Base-by-base conservation (phyloP, 768 basidiomycete species). In the Chiua virens region DNA sequence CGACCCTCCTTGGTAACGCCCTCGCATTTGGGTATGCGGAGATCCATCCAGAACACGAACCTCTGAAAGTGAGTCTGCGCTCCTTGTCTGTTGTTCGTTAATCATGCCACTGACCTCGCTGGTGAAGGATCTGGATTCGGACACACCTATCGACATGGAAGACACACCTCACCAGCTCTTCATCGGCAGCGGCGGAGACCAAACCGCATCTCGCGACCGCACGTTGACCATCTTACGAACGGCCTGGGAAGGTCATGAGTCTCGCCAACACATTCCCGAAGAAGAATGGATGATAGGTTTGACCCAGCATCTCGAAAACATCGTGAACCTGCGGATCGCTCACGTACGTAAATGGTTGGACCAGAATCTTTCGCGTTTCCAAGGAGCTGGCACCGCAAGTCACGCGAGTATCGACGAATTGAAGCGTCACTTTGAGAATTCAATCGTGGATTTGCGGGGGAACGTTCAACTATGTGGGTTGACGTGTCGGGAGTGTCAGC, bases 311-410 rank as follows among this genome's bases (percentile, higher is more conserved):
- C 67, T 85, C 4, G 64, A 69, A 6, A 51, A 47, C 3, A 55
- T 80, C 5, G 75, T 71, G 14, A 67, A 78, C 22, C 36, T 67
- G 47, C 75, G 84, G 13, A 64, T 81, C 17, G 58, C 67, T 4
- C 77, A 79, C 47, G 80, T 85, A 23, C 62, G 63, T 1, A 66
- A 70, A 50, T 85, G 83, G 85, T 62, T 86, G 13, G 61, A 67
- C 4, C 62, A 71, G 7, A 85, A 85, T 50, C 57, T 78, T 5
- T 48, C 69, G 2, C 71, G 80, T 0, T 85, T 85, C 64, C 71
- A 73, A 37, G 53, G 44, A 0, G 67, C 14, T 1, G 39, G 41
- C 6, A 43, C 32, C 0, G 49, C 25, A 21, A 54, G 64, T 22
- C 69, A 79, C 43, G 70, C 81, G 3, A 67, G 73, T 37, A 71